Percentiles rank a stretch among this genome's conserved stretches.
Conservation (phyloP, 106 monocot species). For the Phalaenopsis aphrodite region DNA sequence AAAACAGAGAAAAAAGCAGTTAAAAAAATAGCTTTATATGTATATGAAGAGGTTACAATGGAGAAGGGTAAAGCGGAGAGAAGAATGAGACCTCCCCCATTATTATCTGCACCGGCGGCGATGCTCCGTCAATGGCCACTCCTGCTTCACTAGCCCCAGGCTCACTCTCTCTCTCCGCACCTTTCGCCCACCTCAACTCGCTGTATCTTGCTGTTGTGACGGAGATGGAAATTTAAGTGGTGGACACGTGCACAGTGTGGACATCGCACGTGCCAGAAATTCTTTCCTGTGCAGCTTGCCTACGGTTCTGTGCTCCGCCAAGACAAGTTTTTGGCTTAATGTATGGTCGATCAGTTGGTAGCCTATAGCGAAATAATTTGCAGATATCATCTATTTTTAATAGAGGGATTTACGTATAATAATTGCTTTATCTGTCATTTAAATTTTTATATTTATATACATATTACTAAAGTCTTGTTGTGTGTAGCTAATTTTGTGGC, state of each 20-base stretch:
- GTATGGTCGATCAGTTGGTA: no score
- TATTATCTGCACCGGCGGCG: background rate
- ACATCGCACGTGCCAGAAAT: background rate
- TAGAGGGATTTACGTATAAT: no score
- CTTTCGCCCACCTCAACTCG: background rate
- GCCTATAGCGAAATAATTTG: no score
- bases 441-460: no score
- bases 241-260: background rate
- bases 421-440: no score
- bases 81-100: slow-evolving; percentile 15
- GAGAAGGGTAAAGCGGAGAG: background rate
- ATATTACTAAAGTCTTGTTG: no score
- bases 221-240: slow-evolving; percentile 2
- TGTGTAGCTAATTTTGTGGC: no score
- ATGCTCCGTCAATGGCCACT: background rate
- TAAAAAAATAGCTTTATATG: background rate
- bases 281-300: no score
- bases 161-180: background rate
- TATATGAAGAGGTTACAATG: background rate
- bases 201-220: background rate
- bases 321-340: no score
- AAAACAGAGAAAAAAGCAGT: background rate
- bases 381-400: no score
- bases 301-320: no score
- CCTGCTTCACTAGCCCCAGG: background rate